A percentile compares a stretch with the other conserved stretches of the same genome.
Conservation (phyloP, 2,329 filamentous ascomycete genomes). For the Rugonectria rugulosa region DNA sequence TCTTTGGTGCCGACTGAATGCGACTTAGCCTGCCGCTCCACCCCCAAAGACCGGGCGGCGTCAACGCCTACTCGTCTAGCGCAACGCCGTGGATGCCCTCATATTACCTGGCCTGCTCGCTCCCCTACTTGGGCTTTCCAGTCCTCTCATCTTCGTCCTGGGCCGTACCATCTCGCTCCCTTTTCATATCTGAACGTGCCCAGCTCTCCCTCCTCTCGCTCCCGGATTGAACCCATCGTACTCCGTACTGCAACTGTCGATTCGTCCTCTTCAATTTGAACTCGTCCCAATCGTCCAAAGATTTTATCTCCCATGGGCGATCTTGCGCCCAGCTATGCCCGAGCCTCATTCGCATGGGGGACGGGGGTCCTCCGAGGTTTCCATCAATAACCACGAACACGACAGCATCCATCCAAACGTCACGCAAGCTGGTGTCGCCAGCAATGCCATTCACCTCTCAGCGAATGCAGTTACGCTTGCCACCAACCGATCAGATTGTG, state of each 20-base stretch:
- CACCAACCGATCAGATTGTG: conserved; percentile 8
- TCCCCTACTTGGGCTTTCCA: conserved; percentile 24
- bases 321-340: conserved; percentile 29
- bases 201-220: background rate
- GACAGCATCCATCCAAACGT: background rate
- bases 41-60: conserved; percentile 36
- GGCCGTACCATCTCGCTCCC: conserved; percentile 12
- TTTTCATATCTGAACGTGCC: background rate
- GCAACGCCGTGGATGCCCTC: conserved; percentile 41
- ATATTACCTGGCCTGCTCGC: conserved; percentile 37
- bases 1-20: conserved; percentile 23
- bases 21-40: conserved; percentile 32
- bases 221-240: background rate
- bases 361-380: conserved; percentile 26
- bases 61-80: conserved; percentile 39
- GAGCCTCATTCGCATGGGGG: conserved; percentile 33
- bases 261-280: background rate
- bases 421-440: background rate
- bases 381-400: conserved; percentile 10
- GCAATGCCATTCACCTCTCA: background rate
- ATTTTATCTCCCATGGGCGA: conserved; percentile 31
- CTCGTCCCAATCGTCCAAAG: background rate
- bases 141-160: conserved; percentile 14
- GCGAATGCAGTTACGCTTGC: conserved; percentile 12
- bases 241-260: background rate